phyloP scores from a whole-genome alignment of 768 basidiomycete genomes.

The Tulasnella sp. region DNA sequence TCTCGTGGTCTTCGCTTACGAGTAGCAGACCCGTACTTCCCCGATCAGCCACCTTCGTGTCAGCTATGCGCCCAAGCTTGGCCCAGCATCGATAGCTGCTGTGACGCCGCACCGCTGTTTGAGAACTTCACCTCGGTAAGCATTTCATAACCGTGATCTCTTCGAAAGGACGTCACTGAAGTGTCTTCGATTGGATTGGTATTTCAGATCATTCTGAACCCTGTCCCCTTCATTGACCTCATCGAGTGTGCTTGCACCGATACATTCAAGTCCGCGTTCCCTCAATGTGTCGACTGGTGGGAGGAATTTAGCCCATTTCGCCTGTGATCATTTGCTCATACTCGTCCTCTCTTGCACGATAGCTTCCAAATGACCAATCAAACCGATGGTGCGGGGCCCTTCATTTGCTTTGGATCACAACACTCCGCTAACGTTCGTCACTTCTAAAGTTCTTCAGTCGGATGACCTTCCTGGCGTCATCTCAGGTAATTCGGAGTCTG shows the following conservation, averaged over 20 bases:
- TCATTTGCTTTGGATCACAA: neutral
- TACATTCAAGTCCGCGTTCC: constrained; percentile 46
- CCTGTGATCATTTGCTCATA: neutral
- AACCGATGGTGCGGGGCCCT: constrained; percentile 35
- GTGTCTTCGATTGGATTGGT: neutral
- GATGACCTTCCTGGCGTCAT: constrained; percentile 48
- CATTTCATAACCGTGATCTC: neutral
- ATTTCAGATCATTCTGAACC: constrained; percentile 57
- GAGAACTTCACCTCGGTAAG: constrained; percentile 54
- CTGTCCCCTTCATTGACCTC: constrained; percentile 56
- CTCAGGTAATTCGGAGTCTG: constrained; percentile 33
- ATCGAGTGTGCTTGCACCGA: constrained; percentile 61
- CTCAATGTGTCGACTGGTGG: constrained; percentile 67
- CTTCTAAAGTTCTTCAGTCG: constrained; percentile 42
- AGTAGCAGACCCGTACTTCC: constrained; percentile 39
- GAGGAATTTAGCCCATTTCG: constrained; percentile 12
- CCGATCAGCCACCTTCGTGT: constrained; percentile 53
- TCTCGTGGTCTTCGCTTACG: neutral
- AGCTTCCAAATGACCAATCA: constrained; percentile 60
- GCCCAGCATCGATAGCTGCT: constrained; percentile 52
- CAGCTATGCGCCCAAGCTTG: constrained; percentile 54
- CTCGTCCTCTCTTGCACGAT: neutral
- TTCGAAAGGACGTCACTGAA: neutral
- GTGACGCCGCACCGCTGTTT: constrained; percentile 53
- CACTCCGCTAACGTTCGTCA: neutral